Evolutionary conservation across 257 asterid genomes (phyloP).

Genomic region (Dorcoceras hygrometricum): DNA sequence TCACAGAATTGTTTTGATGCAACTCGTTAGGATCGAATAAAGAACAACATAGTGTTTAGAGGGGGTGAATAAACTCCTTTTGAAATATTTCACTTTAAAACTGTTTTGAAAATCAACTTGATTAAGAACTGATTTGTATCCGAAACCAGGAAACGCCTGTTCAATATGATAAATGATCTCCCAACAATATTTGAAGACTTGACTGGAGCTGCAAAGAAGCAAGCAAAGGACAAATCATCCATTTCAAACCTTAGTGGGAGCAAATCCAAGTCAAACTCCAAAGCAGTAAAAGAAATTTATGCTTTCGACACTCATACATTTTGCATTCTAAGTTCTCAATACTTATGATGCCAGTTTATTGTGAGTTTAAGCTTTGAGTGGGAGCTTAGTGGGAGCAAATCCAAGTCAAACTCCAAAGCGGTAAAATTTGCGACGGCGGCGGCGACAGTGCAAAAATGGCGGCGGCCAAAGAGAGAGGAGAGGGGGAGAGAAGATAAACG

Average conservation of each 20-base stretch:
- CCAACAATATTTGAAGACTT: background rate
- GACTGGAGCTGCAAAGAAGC: background rate
- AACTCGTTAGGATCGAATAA: no score
- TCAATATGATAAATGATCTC: background rate
- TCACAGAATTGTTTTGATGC: no score
- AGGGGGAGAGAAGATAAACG: no score
- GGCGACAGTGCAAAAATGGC: no score
- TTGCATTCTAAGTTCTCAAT: background rate
- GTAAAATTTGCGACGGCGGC: no score
- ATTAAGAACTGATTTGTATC: no score
- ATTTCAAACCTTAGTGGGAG: background rate
- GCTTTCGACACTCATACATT: background rate
- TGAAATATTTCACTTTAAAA: no score
- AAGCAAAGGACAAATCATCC: background rate
- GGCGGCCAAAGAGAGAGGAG: no score
- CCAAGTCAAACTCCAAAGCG: slow-evolving; percentile 39
- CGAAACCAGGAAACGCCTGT: background rate
- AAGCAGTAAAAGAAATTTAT: slow-evolving; percentile 22
- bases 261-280: slow-evolving; percentile 40
- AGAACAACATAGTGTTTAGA: no score
- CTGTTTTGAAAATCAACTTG: no score
- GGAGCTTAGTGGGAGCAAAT: slow-evolving; percentile 18
- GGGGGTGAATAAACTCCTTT: no score
- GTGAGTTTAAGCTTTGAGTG: no score
- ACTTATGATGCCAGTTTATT: background rate